Conservation (phyloP, 108 stramenopile species). For the Fragilaria radians region DNA sequence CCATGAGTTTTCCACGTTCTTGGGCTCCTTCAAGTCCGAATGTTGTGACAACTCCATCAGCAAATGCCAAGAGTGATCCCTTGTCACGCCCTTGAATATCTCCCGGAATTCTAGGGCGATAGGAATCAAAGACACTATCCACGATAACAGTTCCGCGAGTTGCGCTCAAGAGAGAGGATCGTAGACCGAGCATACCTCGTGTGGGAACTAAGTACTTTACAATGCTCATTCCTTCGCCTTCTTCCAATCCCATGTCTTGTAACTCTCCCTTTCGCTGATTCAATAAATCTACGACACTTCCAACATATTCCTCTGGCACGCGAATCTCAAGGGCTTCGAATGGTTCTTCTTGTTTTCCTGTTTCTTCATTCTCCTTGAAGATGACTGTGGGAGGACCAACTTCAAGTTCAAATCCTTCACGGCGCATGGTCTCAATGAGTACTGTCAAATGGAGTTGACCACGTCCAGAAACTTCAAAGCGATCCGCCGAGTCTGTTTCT, state of each 20-base stretch:
- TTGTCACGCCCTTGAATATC: constrained; percentile 90
- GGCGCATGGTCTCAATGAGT: constrained; percentile 97
- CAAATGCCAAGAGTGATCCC: constrained; percentile 94
- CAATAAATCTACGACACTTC: constrained; percentile 89
- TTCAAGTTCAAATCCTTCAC: constrained; percentile 98
- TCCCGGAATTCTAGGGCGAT: constrained; percentile 74
- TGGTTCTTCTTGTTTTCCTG: constrained; percentile 90
- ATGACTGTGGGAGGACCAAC: constrained; percentile 98
- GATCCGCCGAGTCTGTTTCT: constrained; percentile 92
- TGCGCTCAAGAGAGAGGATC: constrained; percentile 85
- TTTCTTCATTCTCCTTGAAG: constrained; percentile 80
- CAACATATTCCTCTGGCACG: constrained; percentile 92
- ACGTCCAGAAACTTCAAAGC: constrained; percentile 94
- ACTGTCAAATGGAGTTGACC: constrained; percentile 99
- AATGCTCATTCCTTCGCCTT: constrained; percentile 72
- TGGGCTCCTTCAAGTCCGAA: constrained; percentile 93
- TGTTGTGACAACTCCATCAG: constrained; percentile 83
- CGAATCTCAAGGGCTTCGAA: constrained; percentile 93
- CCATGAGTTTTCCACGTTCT: constrained; percentile 91
- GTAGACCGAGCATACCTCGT: constrained; percentile 95
- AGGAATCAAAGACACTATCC: constrained; percentile 93
- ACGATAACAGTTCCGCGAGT: constrained; percentile 96
- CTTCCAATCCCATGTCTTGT: constrained; percentile 88
- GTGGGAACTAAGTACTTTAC: constrained; percentile 97
- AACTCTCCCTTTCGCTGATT: constrained; percentile 93